Evolutionary conservation across 768 basidiomycete species (phyloP), one percentile per base, ranked within the genome.

Genomic region (Sporobolomyces phaffii): DNA sequence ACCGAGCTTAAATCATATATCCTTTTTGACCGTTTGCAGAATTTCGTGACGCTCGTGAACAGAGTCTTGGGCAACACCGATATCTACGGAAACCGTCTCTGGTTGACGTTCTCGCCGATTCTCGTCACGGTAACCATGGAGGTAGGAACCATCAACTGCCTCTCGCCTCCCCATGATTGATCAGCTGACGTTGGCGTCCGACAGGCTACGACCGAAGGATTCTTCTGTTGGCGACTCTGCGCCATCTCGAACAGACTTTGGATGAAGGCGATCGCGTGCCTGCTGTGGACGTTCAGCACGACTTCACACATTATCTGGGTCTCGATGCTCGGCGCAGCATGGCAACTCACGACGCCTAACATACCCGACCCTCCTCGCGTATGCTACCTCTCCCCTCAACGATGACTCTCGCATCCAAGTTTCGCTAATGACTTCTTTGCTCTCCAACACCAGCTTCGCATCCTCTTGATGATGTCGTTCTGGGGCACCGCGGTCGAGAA

Each of bases 161-260:
- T 5, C 10, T 26, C 18, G 34, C 33, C 5, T 38, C 36, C 34
- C 52, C 22, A 24, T 24, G 44, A 8, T 17, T 13, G 14, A 14
- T 9, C 13, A n/a, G n/a, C n/a, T n/a, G n/a, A n/a, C n/a, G n/a
- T n/a, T n/a, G n/a, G n/a, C n/a, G n/a, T n/a, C n/a, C n/a, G n/a
- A n/a, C n/a, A 62, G 52, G 65, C 60, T 0, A 43, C 54, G 6
- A 17, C 38, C 28, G 65, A 67, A 38, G 65, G 65, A 11, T 67
- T 56, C 31, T 67, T 67, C 60, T 43, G 34, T 22, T 67, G 31
- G 34, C 34, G 65, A 9, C 49, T 67, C 5, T 67, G 54, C 31
- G 38, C 28, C 1, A 60, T 67, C 8, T 61, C 65, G 3, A 44
- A 57, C 40, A 49, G 40, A 15, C 5, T 26, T 2, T 67, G 65